Evolutionary conservation across 2,329 filamentous ascomycete genomes (phyloP), one percentile per base, ranked within the genome.

Genomic region (Orbilia ellipsospora): DNA sequence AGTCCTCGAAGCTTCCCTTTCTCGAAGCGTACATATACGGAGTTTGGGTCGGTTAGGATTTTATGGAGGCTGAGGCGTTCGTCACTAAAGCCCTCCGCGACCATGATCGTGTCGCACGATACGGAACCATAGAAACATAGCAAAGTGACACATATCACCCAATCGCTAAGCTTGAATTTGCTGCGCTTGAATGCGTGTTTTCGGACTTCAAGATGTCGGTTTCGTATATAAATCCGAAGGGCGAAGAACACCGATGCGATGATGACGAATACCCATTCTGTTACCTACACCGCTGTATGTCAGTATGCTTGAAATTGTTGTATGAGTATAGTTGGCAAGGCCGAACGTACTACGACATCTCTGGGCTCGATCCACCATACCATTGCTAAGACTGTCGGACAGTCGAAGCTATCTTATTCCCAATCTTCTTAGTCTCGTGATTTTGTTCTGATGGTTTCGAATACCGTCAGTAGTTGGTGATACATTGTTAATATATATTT

Each of bases 141-240:
- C 42, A 73, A 28, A 3, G 68, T 66, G 5, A 73, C 5, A 4
- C 28, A 31, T n/a, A 73, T 73, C 8, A 62, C 45, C 45, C 55
- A 66, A n/a, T 65, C 61, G 36, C 66, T 52, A 1, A 23, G 18
- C n/a, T 36, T 63, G 42, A 56, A 63, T 12, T 18, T 51, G n/a
- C 20, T 23, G 23, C 50, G 56, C 31, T 44, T 54, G 26, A 50
- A 54, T n/a, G 26, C 13, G 1, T 31, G 1, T 16, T 31, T 18
- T 40, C 15, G 60, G 10, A 13, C 7, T 18, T 36, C n/a, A 16
- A 20, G 42, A 20, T 26, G 18, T 0, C 59, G 51, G 45, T 70
- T 70, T 15, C 68, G 54, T 12, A 73, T 66, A 40, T 66, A 73
- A 15, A 66, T 45, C 1, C 68, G 52, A 1, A 73, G 54, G 15